A percentile compares a stretch with the other conserved stretches of the same genome.
These are phyloP conservation scores for Dittrichia graveolens DNA, from an alignment of 129 eudicot genomes.

Conservation along the genomic window DNA sequence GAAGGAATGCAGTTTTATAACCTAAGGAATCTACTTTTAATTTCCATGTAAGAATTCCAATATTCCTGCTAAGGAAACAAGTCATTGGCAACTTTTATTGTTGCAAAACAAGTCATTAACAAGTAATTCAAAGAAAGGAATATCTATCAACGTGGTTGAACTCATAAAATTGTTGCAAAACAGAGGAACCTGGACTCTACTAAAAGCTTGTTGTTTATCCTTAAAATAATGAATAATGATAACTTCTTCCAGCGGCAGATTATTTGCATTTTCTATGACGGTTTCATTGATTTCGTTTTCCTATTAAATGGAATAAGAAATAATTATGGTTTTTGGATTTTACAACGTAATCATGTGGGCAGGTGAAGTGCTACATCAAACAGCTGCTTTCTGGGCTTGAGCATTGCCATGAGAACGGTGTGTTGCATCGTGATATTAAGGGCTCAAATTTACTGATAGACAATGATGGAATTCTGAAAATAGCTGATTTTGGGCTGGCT, in stretches of 20 bases:
- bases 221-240: not conserved
- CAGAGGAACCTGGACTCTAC: not conserved
- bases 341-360: slow-evolving; percentile 19
- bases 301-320: not conserved
- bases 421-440: slow-evolving; percentile 64
- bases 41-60: not conserved
- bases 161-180: not conserved
- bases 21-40: not conserved
- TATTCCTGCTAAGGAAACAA: not conserved
- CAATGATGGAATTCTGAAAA: slow-evolving; percentile 45
- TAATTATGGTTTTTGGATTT: slow-evolving; percentile 1
- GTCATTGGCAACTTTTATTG: not conserved
- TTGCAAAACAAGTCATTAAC: too few relatives aligned
- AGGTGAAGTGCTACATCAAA: slow-evolving; percentile 63
- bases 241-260: not conserved
- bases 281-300: slow-evolving; percentile 1
- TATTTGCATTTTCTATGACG: not conserved
- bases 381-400: slow-evolving; percentile 66
- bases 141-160: too few relatives aligned
- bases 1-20: not conserved
- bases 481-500: slow-evolving; percentile 67
- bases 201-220: not conserved
- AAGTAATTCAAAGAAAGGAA: not conserved
- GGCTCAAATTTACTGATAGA: slow-evolving; percentile 56
- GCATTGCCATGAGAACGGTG: slow-evolving; percentile 59